phyloP scores from a whole-genome alignment of 2,329 filamentous ascomycete genomes.

The Magnaporthales sp. region DNA sequence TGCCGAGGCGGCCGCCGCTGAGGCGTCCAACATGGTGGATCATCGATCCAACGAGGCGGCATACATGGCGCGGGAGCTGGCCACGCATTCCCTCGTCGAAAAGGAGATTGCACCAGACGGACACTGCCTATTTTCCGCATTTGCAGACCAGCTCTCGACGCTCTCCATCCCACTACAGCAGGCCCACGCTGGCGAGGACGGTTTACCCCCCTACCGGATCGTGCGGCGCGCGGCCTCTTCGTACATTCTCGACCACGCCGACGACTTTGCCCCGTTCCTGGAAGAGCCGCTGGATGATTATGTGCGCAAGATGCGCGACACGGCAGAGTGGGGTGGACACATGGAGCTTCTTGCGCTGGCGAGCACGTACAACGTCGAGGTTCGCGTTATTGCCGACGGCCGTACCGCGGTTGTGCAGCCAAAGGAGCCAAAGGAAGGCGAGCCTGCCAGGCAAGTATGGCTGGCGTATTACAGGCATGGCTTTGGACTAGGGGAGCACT shows the following conservation, averaged over 20 bases:
- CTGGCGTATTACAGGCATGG: conserved; percentile 91
- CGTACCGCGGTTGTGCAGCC: conserved; percentile 66
- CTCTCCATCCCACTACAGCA: conserved; percentile 33
- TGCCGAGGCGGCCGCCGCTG: conserved; percentile 58
- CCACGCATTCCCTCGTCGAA: conserved; percentile 56
- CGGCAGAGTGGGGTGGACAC: conserved; percentile 94
- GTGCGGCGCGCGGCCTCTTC: conserved; percentile 65
- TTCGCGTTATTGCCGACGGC: conserved; percentile 81
- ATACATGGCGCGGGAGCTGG: conserved; percentile 61
- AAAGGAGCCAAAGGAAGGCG: conserved; percentile 29
- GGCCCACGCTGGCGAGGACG: conserved; percentile 13
- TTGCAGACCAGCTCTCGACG: conserved; percentile 71
- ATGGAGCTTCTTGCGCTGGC: conserved; percentile 82
- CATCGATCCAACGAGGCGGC: conserved; percentile 60
- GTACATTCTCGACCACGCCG: conserved; percentile 65
- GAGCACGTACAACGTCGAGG: conserved; percentile 67
- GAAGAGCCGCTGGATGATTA: conserved; percentile 73
- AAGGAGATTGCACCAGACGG: conserved; percentile 81
- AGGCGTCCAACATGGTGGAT: conserved; percentile 69
- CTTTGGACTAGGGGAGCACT: conserved; percentile 93
- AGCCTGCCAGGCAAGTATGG: conserved; percentile 60
- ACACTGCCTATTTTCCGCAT: conserved; percentile 87
- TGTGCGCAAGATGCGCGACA: conserved; percentile 68
- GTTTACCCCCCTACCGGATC: conserved; percentile 47
- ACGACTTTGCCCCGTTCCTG: conserved; percentile 80